Percentiles rank a stretch among this genome's conserved stretches.
Evolutionary conservation across 176 grass and related monocot species (phyloP).

Genomic region (Otatea glauca): DNA sequence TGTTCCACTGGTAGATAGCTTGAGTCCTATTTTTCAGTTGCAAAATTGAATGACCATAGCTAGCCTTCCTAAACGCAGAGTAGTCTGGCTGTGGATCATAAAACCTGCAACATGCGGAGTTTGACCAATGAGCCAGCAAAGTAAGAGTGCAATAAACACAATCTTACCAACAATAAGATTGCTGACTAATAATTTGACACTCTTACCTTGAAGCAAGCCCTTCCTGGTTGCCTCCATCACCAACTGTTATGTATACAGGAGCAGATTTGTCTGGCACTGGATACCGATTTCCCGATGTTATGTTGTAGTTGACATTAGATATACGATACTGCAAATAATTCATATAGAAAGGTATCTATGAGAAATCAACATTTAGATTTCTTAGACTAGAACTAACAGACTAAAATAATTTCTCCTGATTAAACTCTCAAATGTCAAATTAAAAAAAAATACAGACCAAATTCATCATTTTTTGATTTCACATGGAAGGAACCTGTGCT

Average conservation of each 20-base stretch:
- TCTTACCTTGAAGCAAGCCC: conserved; percentile 80
- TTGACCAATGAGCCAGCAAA: background rate
- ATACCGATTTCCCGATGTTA: conserved; percentile 75
- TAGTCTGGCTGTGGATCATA: conserved; percentile 85
- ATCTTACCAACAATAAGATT: background rate
- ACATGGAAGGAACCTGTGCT: background rate
- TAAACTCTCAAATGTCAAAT: background rate
- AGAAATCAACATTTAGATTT: conserved; percentile 21
- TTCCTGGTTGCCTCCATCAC: conserved; percentile 97
- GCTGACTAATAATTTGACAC: background rate
- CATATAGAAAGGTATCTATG: background rate
- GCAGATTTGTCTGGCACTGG: conserved; percentile 89
- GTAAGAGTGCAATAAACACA: background rate
- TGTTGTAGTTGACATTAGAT: conserved; percentile 93
- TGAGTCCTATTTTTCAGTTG: conserved; percentile 91
- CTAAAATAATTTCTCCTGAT: background rate
- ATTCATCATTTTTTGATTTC: background rate
- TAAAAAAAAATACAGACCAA: background rate
- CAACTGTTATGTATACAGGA: conserved; percentile 86
- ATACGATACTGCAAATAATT: conserved; percentile 76
- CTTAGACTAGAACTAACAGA: background rate
- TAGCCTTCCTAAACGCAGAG: conserved; percentile 94
- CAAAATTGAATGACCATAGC: conserved; percentile 85
- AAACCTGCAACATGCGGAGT: conserved; percentile 53
- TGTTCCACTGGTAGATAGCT: no score